Conservation (phyloP, 257 asterid species). For the Solanum sparsipilum region DNA sequence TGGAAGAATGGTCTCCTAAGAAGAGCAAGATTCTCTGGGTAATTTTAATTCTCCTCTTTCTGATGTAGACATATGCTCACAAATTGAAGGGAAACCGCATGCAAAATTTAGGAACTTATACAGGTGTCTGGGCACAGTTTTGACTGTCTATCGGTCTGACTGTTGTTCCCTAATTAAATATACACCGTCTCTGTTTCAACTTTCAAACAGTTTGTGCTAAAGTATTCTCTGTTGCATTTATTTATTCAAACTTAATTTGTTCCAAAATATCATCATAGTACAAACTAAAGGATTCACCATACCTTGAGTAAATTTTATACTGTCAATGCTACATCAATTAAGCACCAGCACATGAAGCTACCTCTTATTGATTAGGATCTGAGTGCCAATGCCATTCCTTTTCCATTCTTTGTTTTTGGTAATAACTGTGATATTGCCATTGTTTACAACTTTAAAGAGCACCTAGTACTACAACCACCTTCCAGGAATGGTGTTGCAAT, state of each 20-base stretch:
- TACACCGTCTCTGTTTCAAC: neutral
- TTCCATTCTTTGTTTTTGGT: neutral
- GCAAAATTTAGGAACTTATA: neutral
- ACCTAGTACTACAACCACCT: neutral
- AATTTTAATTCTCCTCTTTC: conserved; percentile 2
- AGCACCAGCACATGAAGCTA: neutral
- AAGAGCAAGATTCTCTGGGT: conserved; percentile 88
- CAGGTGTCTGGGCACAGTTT: neutral
- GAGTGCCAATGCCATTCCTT: neutral
- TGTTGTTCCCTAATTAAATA: neutral
- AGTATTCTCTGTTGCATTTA: neutral
- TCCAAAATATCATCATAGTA: neutral
- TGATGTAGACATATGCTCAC: neutral
- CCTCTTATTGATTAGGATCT: neutral
- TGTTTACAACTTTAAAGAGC: neutral
- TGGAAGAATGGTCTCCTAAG: conserved; percentile 85
- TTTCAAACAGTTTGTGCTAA: neutral
- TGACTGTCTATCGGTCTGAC: neutral
- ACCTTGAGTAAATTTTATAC: neutral
- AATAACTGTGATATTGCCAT: neutral
- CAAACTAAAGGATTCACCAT: neutral
- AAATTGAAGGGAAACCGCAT: neutral
- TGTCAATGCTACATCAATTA: neutral
- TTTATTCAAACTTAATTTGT: neutral
- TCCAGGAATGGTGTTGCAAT: neutral